Base-by-base conservation (phyloP, 306 rosid genomes). In the Prunus mira region DNA sequence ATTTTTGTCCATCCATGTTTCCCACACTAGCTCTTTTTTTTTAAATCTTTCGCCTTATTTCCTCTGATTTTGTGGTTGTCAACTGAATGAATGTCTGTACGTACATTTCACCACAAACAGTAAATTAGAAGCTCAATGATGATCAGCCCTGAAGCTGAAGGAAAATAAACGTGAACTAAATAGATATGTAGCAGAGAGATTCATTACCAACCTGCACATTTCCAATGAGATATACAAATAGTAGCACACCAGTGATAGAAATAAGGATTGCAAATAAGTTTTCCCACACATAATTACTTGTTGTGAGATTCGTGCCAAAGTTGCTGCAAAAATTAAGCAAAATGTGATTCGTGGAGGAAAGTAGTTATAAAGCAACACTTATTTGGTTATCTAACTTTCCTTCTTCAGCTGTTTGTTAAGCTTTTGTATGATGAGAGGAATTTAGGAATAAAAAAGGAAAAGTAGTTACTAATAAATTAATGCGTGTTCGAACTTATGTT, bases 51-150 rank as follows among this genome's bases (percentile, higher is more conserved):
- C 46, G 65, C 74, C 96, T 83, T 91, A 89, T 86, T 79, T 89
- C 94, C 80, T 89, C 97, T 76, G 88, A 71, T 79, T 90, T 91
- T 6, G 91, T 87, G 24, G 88, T 84, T 38, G 87, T 81, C 71
- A 91, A 79, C 66, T 91, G 97, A 86, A 91, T 80, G 56, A 84
- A 89, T 71, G 89, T 89, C 97, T 91, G 84, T 79, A 47, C 1
- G 0, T 47, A 11, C 51, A 11, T 3, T 10, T 13, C 51, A 12
- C 0, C 51, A 47, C 51, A 47, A 47, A 47, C 51, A 47, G 14
- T 47, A 3, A 0, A 47, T 47, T 8, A 10, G 12, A 8, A 34
- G 34, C 34, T 46, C 50, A 12, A 46, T 46, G 50, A 46, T 46
- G 1, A 46, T 46, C 13, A 46, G 5, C 34, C 34, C 6, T 30